Conservation (phyloP, 2,329 filamentous ascomycete genomes). For the Amesomyces nigricolor region DNA sequence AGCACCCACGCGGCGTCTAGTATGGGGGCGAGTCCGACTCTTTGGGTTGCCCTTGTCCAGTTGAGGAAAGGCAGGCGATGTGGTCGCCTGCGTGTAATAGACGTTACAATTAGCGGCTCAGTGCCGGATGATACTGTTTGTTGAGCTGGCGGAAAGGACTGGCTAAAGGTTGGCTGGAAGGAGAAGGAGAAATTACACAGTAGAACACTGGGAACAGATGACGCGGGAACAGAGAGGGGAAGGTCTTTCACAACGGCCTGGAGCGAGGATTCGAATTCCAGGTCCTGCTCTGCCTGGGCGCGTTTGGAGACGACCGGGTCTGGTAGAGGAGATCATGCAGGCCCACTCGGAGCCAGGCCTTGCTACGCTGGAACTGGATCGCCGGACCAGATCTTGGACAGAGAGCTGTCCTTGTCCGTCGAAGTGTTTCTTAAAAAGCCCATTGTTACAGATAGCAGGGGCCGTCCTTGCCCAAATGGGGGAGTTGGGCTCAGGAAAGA, state of each 20-base stretch:
- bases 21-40: slow-evolving; percentile 15
- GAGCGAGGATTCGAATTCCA: slow-evolving; percentile 8
- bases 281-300: slow-evolving; percentile 5
- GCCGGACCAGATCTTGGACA: slow-evolving; percentile 16
- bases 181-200: background rate
- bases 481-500: slow-evolving; percentile 10
- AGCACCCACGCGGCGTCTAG: slow-evolving; percentile 20
- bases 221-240: slow-evolving; percentile 5
- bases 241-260: background rate
- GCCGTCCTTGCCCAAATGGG: slow-evolving; percentile 8
- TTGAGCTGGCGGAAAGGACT: slow-evolving; percentile 6
- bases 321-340: slow-evolving; percentile 27
- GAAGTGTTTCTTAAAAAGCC: slow-evolving; percentile 13
- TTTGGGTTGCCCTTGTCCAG: slow-evolving; percentile 15
- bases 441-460: slow-evolving; percentile 22
- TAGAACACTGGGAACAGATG: slow-evolving; percentile 1
- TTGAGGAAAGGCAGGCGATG: background rate
- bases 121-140: background rate
- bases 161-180: slow-evolving; percentile 14
- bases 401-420: background rate
- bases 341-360: slow-evolving; percentile 15
- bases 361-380: slow-evolving; percentile 18
- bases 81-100: background rate
- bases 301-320: slow-evolving; percentile 21
- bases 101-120: slow-evolving; percentile 5